Base-by-base conservation (phyloP, 352 stramenopile genomes). In the Pythium chondricola region DNA sequence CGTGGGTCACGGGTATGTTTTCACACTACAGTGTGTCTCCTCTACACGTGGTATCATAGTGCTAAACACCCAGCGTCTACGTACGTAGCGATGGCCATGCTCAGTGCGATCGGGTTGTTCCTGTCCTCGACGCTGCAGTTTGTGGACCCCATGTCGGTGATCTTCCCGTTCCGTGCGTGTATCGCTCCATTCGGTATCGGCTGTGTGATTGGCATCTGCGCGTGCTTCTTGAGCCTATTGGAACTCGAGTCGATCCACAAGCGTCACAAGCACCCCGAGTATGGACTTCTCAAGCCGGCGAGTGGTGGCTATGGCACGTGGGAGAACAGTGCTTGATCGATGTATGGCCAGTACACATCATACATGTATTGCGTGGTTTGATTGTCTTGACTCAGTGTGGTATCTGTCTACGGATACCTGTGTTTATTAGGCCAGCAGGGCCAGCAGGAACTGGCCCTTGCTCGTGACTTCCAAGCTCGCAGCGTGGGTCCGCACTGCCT, bases 231-330 rank as follows among this genome's bases (percentile, higher is more conserved):
- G 16, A 88, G 78, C 29, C 52, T 93, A 27, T 52, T 84, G 24
- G 81, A 93, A 56, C 65, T 93, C 14, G 68, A 87, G 42, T 71
- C 69, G 32, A 87, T 90, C 36, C 81, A 93, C 66, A 79, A 85
- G 58, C 74, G 76, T 42, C 65, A 86, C 63, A 86, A 85, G 48
- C 81, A 93, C 61, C 82, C 82, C 0, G 82, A 88, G 54, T 93
- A 89, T 46, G 79, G 78, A 8, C 64, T 88, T 48, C 74, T 83
- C 45, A 69, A 82, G 37, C n/a, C n/a, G n/a, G 61, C 58, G 25
- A 29, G 66, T 35, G 56, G 56, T 16, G 60, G 62, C 31, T 87
- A 78, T 31, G 67, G 70, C 39, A 79, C 68, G 30, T 70, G 61
- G 60, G 52, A 56, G 24, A 13, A 33, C 13, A n/a, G n/a, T n/a